Percentiles rank a stretch among this genome's conserved stretches.
Evolutionary conservation across 192 early-diverging fungal species (phyloP).

Genomic region (Fimicolochytrium jonesii): DNA sequence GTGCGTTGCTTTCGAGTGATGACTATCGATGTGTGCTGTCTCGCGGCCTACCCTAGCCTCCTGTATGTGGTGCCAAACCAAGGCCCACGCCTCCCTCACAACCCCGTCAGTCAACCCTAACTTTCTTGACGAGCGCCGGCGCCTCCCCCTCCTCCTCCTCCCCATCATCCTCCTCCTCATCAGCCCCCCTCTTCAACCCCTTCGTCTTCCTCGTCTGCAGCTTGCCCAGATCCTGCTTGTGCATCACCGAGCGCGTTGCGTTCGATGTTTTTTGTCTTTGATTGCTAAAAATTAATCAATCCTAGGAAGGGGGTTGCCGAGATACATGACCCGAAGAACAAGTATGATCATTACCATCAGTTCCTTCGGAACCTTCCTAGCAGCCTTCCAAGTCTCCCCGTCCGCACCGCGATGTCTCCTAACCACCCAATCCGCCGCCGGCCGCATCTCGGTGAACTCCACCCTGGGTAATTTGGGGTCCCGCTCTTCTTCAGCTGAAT

Average conservation of each 20-base stretch:
- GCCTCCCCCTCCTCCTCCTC: conserved; percentile 27
- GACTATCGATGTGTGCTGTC: no score
- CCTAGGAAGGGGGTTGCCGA: no score
- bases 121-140: background rate
- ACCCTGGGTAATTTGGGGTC: conserved; percentile 78
- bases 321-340: no score
- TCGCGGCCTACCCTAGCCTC: no score
- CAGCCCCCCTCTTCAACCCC: conserved; percentile 72
- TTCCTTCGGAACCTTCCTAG: conserved; percentile 82
- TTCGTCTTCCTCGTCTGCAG: conserved; percentile 99
- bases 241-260: conserved; percentile 86
- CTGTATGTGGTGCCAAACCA: no score
- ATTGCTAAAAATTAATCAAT: no score
- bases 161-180: conserved; percentile 37
- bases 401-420: conserved; percentile 70
- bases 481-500: conserved; percentile 81
- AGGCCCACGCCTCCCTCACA: no score
- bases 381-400: conserved; percentile 77
- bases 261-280: conserved; percentile 94
- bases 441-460: conserved; percentile 93
- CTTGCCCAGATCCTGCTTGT: conserved; percentile 84
- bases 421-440: conserved; percentile 73
- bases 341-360: conserved; percentile 72
- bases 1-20: no score
- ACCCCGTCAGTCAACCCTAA: background rate